Conservation (phyloP, 306 rosid species). For the Pyrus pyrifolia region DNA sequence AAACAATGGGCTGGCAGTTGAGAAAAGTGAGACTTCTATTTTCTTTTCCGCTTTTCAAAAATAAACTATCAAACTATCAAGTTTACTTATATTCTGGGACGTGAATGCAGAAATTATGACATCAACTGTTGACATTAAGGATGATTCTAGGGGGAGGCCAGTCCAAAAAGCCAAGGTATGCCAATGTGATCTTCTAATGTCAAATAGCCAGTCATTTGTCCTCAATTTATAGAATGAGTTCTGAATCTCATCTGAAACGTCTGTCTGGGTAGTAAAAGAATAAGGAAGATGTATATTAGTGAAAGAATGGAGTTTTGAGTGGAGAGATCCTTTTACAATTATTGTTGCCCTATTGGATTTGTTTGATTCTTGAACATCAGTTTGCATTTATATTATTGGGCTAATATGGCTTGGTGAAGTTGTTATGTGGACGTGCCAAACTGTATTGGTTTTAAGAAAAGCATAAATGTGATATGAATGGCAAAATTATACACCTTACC, state of each 20-base stretch:
- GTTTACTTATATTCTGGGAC: background rate
- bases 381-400: background rate
- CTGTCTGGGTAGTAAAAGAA: background rate
- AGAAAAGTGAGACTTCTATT: slow-evolving; percentile 26
- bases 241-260: background rate
- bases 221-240: background rate
- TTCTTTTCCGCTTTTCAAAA: background rate
- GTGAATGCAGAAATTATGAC: slow-evolving; percentile 34
- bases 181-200: background rate
- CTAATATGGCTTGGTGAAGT: background rate
- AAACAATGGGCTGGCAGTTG: slow-evolving; percentile 44
- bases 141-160: slow-evolving; percentile 41
- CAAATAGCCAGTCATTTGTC: too few relatives aligned
- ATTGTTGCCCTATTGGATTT: background rate
- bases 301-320: background rate
- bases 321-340: background rate
- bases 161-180: slow-evolving; percentile 21
- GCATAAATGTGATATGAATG: background rate
- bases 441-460: background rate
- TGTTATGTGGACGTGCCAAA: background rate
- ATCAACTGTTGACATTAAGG: slow-evolving; percentile 44
- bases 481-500: background rate
- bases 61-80: background rate
- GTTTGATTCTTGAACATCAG: background rate
- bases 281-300: background rate